phyloP scores from a whole-genome alignment of 139 green algal species.

The Chlorella sp. region DNA sequence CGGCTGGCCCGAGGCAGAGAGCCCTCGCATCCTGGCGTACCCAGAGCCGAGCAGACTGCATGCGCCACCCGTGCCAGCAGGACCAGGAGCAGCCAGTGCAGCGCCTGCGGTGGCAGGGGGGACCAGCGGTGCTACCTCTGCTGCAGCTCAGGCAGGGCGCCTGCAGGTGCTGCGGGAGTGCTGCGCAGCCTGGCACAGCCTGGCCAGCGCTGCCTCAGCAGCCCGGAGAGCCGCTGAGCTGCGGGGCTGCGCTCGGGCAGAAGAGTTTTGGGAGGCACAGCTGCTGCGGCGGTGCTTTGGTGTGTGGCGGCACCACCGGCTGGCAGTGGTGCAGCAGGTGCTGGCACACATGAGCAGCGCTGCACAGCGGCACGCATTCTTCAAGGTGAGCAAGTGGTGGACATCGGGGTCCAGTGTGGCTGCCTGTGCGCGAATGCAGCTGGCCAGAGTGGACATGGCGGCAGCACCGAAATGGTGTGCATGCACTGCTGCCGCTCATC shows the following conservation, averaged over 20 bases:
- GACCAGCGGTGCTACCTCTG: too few species aligned
- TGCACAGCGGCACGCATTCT: background rate
- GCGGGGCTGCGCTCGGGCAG: background rate
- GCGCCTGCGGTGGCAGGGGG: too few species aligned
- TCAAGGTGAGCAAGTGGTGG: too few species aligned
- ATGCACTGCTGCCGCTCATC: too few species aligned
- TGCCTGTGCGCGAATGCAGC: too few species aligned
- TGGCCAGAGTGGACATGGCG: too few species aligned
- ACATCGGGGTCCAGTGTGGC: too few species aligned
- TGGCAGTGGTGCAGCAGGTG: background rate
- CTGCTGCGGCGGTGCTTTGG: background rate
- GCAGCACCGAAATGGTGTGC: too few species aligned
- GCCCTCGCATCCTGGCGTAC: background rate
- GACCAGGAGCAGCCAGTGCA: background rate
- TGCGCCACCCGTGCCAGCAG: background rate
- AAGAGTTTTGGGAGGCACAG: background rate
- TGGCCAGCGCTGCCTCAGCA: background rate
- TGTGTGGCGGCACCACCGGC: background rate
- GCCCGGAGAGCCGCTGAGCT: background rate
- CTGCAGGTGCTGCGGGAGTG: background rate
- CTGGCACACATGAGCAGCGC: background rate
- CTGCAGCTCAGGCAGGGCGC: background rate
- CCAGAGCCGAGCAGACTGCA: background rate
- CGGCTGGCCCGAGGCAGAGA: background rate
- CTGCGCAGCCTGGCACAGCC: background rate